A percentile compares a stretch with the other conserved stretches of the same genome.
phyloP scores from a whole-genome alignment of 352 stramenopile species.

The Globisporangium nunn region DNA sequence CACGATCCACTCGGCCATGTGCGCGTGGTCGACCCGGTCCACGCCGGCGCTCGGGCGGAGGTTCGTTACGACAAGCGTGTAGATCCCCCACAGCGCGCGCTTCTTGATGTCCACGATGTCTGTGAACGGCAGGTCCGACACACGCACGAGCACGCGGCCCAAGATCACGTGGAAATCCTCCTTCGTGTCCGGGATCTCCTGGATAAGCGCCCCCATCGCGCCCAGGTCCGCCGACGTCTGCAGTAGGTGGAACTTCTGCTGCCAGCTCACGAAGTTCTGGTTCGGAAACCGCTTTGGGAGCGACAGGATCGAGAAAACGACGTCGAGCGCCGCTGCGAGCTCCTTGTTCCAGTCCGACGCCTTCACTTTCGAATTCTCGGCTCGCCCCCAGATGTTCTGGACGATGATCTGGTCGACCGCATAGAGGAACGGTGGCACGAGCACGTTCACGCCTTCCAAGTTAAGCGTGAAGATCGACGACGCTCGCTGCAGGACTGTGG shows the following conservation, averaged over 20 bases:
- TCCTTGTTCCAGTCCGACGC: slow-evolving; percentile 79
- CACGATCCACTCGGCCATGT: slow-evolving; percentile 72
- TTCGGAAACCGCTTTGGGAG: slow-evolving; percentile 67
- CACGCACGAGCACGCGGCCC: slow-evolving; percentile 66
- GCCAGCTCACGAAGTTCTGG: slow-evolving; percentile 78
- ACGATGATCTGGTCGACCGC: slow-evolving; percentile 81
- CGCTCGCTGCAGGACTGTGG: slow-evolving; percentile 70
- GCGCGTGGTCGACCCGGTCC: slow-evolving; percentile 27
- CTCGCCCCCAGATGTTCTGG: slow-evolving; percentile 67
- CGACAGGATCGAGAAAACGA: slow-evolving; percentile 68
- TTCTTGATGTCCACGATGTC: slow-evolving; percentile 79
- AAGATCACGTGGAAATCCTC: slow-evolving; percentile 69
- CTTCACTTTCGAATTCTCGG: slow-evolving; percentile 59
- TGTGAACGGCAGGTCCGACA: slow-evolving; percentile 63
- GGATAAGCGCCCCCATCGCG: slow-evolving; percentile 43
- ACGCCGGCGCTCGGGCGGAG: slow-evolving; percentile 21
- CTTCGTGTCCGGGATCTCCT: slow-evolving; percentile 59
- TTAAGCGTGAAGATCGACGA: slow-evolving; percentile 76
- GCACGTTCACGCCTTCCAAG: slow-evolving; percentile 64
- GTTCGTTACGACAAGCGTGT: slow-evolving; percentile 70
- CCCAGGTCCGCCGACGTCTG: slow-evolving; percentile 6
- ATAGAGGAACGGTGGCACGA: slow-evolving; percentile 78
- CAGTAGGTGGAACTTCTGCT: slow-evolving; percentile 43
- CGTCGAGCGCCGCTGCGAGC: slow-evolving; percentile 62
- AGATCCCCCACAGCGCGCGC: slow-evolving; percentile 71